Evolutionary conservation across 345 rosid species (phyloP), one percentile per base, ranked within the genome.

Genomic region (Rhizophora apiculata): DNA sequence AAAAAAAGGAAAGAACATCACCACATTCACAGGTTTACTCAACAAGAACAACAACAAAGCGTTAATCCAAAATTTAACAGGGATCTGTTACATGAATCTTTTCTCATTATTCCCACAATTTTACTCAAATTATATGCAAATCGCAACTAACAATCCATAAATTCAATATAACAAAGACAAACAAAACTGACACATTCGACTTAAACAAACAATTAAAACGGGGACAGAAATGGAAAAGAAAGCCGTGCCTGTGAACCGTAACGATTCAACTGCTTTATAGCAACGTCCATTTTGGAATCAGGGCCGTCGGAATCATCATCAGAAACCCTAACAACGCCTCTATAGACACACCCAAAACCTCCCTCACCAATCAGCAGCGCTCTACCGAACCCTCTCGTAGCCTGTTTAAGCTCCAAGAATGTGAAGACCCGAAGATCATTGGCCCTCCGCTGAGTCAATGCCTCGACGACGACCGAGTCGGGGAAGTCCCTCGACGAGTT

Each of bases 171-270:
- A 11, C 16, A 39, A 11, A 11, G 18, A 54, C 58, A 54, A 10
- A 71, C 24, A 72, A n/a, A 8, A 26, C 3, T 18, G 10, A 20
- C 43, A 3, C n/a, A 3, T 24, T 9, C 8, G 10, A 30, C 7
- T 8, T 18, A 37, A 26, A 19, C 16, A 56, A 22, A 29, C 22
- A 0, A 32, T 36, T 53, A 32, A 20, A 36, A 18, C 6, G 30
- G 46, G 24, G 11, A 71, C 54, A 62, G 63, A 56, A 16, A 63
- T 30, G 6, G 36, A 31, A 61, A 24, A 16, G 53, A 29, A 68
- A 69, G 43, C 58, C 92, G 63, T 95, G 99, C 99, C 99, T 95
- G 96, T 88, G 85, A 86, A 70, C 99, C 99, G 43, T 85, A 92
- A 62, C 96, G 97, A 77, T 95, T 92, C 73, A 95, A 79, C 83